Evolutionary conservation across 2,329 filamentous ascomycete species (phyloP).

Genomic region (Alternaria conjuncta): DNA sequence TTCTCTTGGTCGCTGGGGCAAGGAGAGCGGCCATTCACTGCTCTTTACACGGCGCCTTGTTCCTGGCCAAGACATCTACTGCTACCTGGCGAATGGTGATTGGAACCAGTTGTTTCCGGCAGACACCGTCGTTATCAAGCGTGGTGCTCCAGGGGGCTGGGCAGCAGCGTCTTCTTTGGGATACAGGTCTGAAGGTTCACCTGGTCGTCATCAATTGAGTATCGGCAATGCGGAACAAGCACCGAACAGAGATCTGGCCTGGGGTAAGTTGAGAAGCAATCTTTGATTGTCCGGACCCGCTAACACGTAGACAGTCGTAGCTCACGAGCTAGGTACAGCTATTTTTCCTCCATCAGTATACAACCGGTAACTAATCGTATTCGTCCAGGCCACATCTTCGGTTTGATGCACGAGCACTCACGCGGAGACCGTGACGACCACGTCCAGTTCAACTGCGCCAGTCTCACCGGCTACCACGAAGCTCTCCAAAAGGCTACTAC

Average conservation of each 20-base stretch:
- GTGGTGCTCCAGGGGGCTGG: neutral
- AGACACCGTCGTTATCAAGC: neutral
- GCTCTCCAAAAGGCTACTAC: neutral
- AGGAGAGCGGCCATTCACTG: neutral
- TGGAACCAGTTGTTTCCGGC: neutral
- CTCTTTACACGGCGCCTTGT: neutral
- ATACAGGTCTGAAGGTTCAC: neutral
- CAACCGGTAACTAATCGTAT: neutral
- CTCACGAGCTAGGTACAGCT: neutral
- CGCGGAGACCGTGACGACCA: slow-evolving; percentile 4
- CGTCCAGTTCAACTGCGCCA: neutral
- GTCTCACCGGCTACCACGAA: neutral
- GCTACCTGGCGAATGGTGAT: neutral
- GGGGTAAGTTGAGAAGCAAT: neutral
- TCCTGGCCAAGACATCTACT: neutral
- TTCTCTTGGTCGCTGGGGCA: neutral
- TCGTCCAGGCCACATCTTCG: neutral
- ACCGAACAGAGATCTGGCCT: neutral
- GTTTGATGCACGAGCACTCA: slow-evolving; percentile 2
- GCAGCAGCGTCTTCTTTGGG: neutral
- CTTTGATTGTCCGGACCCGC: neutral
- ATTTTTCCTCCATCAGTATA: neutral
- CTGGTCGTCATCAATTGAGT: neutral
- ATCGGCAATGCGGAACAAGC: neutral
- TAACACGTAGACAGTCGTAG: neutral